These are phyloP conservation scores for Jacaranda mimosifolia DNA, from an alignment of 257 asterid genomes.

Conservation along the genomic window DNA sequence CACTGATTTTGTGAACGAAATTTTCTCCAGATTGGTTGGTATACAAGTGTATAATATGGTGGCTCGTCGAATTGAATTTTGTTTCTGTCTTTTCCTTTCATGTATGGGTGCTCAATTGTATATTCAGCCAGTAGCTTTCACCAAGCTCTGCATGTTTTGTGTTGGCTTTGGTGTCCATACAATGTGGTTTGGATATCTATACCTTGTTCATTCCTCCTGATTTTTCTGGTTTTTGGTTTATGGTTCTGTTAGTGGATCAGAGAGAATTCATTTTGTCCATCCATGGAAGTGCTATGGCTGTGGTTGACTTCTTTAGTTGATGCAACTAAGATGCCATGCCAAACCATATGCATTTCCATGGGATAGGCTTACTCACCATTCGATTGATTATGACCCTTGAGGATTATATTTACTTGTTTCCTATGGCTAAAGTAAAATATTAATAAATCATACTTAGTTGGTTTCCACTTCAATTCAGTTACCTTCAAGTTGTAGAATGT, in stretches of 20 bases:
- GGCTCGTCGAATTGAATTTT: slow-evolving; percentile 29
- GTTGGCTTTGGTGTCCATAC: neutral
- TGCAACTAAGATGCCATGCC: neutral
- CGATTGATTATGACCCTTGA: neutral
- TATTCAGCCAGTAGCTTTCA: neutral
- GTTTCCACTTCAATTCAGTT: neutral
- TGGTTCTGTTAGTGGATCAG: neutral
- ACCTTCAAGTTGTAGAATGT: neutral
- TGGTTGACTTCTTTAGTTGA: neutral
- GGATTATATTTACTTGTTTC: neutral
- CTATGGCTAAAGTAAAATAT: neutral
- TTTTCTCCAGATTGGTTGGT: slow-evolving; percentile 30
- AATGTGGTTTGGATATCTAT: neutral
- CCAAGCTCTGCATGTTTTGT: neutral
- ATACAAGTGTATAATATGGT: slow-evolving; percentile 37
- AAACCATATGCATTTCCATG: neutral
- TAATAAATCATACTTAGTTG: neutral
- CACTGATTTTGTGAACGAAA: slow-evolving; percentile 36
- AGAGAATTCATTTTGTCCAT: neutral
- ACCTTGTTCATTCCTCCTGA: neutral
- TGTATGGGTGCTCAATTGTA: neutral
- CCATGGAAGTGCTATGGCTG: neutral
- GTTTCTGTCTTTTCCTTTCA: neutral
- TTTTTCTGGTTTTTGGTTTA: neutral
- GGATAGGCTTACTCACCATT: neutral